Conservation (phyloP, 768 basidiomycete genomes). For the Calocera viscosa region DNA sequence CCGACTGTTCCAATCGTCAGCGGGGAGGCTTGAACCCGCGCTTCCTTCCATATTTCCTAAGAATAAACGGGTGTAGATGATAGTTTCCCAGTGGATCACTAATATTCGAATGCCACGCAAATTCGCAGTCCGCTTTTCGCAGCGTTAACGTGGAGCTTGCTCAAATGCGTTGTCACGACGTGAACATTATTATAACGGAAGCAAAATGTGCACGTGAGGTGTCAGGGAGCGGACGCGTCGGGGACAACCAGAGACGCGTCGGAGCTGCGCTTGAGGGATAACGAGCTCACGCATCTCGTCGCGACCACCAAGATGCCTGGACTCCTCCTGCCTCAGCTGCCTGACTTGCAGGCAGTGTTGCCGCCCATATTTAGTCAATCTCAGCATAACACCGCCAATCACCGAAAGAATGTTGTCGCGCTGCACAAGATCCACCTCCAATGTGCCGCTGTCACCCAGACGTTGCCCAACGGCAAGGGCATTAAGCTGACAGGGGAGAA, state of each 20-base stretch:
- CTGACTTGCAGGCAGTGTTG: constrained; percentile 20
- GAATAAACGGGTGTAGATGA: too few relatives aligned
- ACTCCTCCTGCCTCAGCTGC: neutral
- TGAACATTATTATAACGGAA: too few relatives aligned
- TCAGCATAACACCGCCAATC: constrained; percentile 60
- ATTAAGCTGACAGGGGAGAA: constrained; percentile 60
- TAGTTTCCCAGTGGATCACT: too few relatives aligned
- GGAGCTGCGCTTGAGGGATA: neutral
- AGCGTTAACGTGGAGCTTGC: too few relatives aligned
- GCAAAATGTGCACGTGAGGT: neutral
- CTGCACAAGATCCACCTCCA: constrained; percentile 67
- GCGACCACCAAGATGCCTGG: neutral
- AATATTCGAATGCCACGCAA: too few relatives aligned
- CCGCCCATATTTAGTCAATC: constrained; percentile 70
- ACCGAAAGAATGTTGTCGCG: constrained; percentile 77
- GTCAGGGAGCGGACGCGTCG: neutral
- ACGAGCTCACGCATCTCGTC: neutral
- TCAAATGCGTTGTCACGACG: too few relatives aligned
- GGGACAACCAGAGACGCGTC: too few relatives aligned
- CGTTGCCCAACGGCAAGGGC: constrained; percentile 37
- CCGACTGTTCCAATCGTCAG: too few relatives aligned
- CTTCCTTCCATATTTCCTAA: too few relatives aligned
- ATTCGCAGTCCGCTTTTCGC: too few relatives aligned
- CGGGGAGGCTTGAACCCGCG: too few relatives aligned
- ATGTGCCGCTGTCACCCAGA: constrained; percentile 42